phyloP scores from a whole-genome alignment of 352 stramenopile genomes.

The Globisporangium takayamanum region DNA sequence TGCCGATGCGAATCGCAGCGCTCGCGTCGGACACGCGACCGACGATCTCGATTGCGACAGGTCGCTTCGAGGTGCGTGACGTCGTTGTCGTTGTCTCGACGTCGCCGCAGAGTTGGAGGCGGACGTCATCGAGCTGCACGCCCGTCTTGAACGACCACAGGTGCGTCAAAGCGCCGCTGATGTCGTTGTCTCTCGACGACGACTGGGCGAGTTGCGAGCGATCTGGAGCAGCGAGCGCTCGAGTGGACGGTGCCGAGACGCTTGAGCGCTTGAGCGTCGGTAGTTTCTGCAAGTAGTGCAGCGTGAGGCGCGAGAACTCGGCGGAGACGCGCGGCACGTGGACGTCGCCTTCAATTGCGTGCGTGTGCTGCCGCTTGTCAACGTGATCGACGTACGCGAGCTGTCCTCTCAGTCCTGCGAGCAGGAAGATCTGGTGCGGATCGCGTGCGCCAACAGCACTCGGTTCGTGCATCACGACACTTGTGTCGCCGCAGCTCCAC shows the following conservation, averaged over 20 bases:
- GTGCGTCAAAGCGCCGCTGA: background rate
- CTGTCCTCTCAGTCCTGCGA: conserved; percentile 6
- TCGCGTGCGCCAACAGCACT: background rate
- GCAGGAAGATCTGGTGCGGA: background rate
- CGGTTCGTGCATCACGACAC: conserved; percentile 3
- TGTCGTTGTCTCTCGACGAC: background rate
- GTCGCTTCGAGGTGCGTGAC: background rate
- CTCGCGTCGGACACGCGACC: conserved; percentile 14
- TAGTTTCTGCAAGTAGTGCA: conserved; percentile 36
- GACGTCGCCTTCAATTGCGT: conserved; percentile 5
- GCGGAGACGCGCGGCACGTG: background rate
- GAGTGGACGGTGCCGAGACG: no score
- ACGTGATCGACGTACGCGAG: conserved; percentile 8
- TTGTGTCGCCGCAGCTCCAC: conserved; percentile 6
- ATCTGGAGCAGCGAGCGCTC: background rate
- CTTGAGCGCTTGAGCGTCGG: conserved; percentile 8
- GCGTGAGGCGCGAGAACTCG: conserved; percentile 12
- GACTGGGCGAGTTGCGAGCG: background rate
- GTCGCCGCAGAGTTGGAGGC: conserved; percentile 15
- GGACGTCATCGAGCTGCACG: conserved; percentile 21
- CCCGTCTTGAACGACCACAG: conserved; percentile 20
- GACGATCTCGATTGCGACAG: conserved; percentile 3
- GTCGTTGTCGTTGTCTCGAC: background rate
- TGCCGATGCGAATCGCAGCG: conserved; percentile 28
- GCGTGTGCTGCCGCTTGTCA: conserved; percentile 1